phyloP scores from a whole-genome alignment of 164 flowering plant species.

The Litsea cubeba region DNA sequence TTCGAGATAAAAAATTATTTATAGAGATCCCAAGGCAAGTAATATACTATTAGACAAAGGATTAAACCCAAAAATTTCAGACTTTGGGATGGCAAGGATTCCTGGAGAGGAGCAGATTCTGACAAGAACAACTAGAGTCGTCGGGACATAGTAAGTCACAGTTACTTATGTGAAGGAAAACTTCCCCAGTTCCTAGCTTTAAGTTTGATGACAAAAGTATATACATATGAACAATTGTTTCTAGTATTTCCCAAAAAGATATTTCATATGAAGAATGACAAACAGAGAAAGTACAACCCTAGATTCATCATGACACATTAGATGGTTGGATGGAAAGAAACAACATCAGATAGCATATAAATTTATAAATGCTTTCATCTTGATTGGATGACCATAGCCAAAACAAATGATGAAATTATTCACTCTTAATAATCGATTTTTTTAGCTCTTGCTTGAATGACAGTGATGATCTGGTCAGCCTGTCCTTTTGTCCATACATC shows the following conservation, averaged over 20 bases:
- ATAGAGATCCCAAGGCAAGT: conserved; percentile 50
- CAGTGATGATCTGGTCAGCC: background rate
- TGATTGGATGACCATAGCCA: no score
- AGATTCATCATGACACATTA: no score
- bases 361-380: no score
- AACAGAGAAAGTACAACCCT: no score
- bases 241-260: no score
- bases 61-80: conserved; percentile 43
- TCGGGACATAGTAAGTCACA: conserved; percentile 41
- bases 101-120: conserved; percentile 26
- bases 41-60: conserved; percentile 33
- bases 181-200: background rate
- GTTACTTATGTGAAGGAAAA: no score
- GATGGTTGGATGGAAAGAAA: background rate
- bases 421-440: no score
- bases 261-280: background rate
- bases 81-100: conserved; percentile 44
- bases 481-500: background rate
- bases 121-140: conserved; percentile 23
- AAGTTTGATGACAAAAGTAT: no score
- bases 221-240: no score
- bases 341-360: no score
- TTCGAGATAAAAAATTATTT: conserved; percentile 43
- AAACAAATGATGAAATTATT: no score
- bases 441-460: background rate